A percentile compares a stretch with the other conserved stretches of the same genome.
These are phyloP conservation scores for Mycena vitilis DNA, from an alignment of 768 basidiomycete genomes.

Conservation along the genomic window DNA sequence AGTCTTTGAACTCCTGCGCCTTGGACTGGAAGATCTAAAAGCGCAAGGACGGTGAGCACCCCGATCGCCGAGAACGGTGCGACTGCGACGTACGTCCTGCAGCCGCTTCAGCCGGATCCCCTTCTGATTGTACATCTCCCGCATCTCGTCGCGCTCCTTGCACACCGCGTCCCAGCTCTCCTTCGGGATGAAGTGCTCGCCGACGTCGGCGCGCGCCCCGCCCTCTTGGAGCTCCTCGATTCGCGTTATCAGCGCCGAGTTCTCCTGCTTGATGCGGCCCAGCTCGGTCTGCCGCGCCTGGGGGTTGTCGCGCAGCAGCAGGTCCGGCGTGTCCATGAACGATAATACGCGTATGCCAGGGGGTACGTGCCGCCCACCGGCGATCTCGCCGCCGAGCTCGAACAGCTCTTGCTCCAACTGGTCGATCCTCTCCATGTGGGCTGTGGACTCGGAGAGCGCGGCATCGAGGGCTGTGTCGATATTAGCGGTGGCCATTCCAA, in stretches of 20 bases:
- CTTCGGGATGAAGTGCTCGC: conserved; percentile 71
- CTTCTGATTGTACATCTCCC: conserved; percentile 75
- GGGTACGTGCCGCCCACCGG: conserved; percentile 79
- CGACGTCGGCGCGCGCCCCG: conserved; percentile 37
- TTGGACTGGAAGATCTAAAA: conserved; percentile 84
- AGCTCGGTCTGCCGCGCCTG: conserved; percentile 74
- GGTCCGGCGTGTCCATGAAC: conserved; percentile 84
- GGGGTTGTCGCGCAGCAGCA: conserved; percentile 72
- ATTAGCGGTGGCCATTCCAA: not conserved
- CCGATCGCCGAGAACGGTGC: not conserved
- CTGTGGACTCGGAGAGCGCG: conserved; percentile 47
- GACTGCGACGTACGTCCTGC: conserved; percentile 70
- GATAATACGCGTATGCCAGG: conserved; percentile 77
- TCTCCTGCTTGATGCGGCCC: conserved; percentile 84
- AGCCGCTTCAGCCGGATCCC: conserved; percentile 84
- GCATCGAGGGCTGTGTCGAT: conserved; percentile 56
- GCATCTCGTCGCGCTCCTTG: conserved; percentile 76
- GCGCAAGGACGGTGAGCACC: not conserved
- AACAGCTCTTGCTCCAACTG: conserved; percentile 82
- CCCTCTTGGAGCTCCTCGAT: conserved; percentile 70
- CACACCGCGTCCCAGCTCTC: conserved; percentile 82
- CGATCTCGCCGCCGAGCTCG: conserved; percentile 81
- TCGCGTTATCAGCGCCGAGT: conserved; percentile 79
- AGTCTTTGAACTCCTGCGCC: conserved; percentile 90
- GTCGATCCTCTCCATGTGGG: conserved; percentile 68